These are phyloP conservation scores for Auricularia sp. DNA, from an alignment of 768 basidiomycete genomes.

Conservation along the genomic window DNA sequence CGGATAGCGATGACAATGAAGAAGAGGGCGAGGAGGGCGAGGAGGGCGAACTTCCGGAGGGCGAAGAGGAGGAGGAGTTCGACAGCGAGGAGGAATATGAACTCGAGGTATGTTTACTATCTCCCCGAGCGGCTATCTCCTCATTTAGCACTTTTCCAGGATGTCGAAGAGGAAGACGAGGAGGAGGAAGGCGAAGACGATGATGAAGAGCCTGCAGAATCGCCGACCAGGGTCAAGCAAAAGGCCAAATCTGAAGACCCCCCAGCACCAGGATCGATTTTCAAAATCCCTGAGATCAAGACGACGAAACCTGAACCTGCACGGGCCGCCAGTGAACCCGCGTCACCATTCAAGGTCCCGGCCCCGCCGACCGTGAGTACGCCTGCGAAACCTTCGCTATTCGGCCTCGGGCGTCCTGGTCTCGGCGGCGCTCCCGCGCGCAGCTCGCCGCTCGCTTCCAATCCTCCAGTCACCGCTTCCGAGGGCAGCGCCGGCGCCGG, in stretches of 20 bases:
- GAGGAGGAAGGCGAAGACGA: constrained; percentile 17
- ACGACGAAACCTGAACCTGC: constrained; percentile 8
- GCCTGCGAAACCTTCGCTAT: neutral
- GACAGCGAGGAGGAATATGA: constrained; percentile 20
- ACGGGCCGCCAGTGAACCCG: neutral
- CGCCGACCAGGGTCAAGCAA: neutral
- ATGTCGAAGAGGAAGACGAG: constrained; percentile 12
- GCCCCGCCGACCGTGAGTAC: neutral
- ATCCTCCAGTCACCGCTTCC: constrained; percentile 3
- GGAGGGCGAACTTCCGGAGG: constrained; percentile 14
- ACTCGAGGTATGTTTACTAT: constrained; percentile 20
- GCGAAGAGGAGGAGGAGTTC: constrained; percentile 20
- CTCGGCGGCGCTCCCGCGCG: constrained; percentile 1
- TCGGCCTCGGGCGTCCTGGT: neutral
- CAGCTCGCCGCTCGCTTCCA: constrained; percentile 9
- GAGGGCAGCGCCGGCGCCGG: neutral
- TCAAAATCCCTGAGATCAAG: neutral
- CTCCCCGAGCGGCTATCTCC: neutral
- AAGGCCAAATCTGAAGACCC: constrained; percentile 16
- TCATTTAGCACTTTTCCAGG: neutral
- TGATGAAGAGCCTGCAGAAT: constrained; percentile 20
- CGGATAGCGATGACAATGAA: constrained; percentile 1
- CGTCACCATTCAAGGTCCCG: neutral
- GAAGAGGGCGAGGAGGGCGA: constrained; percentile 24
- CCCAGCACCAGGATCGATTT: neutral